Percentiles rank a stretch among this genome's conserved stretches.
Conservation (phyloP, 805 yeast species). For the Suhomyces sp. region DNA sequence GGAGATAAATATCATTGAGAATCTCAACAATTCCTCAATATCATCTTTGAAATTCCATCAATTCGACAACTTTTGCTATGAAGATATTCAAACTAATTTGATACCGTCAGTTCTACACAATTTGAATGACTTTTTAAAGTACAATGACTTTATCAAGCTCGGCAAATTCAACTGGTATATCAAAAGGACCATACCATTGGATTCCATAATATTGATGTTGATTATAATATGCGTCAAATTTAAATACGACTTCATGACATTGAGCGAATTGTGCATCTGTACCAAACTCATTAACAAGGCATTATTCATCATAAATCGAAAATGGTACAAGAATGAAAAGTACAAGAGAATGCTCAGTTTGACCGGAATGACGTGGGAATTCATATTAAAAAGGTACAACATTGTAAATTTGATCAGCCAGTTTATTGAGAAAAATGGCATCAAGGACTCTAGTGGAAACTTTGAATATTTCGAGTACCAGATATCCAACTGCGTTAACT, state of each 20-base stretch:
- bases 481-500: conserved; percentile 35
- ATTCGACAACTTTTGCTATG: conserved; percentile 44
- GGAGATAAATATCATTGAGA: conserved; percentile 38
- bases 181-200: conserved; percentile 58
- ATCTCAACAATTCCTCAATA: conserved; percentile 35
- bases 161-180: conserved; percentile 61
- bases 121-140: conserved; percentile 51
- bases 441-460: background rate
- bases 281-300: conserved; percentile 42
- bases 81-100: conserved; percentile 50
- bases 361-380: conserved; percentile 43
- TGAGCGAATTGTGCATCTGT: conserved; percentile 35
- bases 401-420: conserved; percentile 29
- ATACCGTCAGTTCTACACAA: conserved; percentile 58
- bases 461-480: conserved; percentile 42
- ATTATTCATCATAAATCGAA: conserved; percentile 39
- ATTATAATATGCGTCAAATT: conserved; percentile 54
- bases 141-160: conserved; percentile 50
- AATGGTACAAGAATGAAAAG: conserved; percentile 46
- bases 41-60: conserved; percentile 37
- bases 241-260: conserved; percentile 39
- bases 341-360: conserved; percentile 45
- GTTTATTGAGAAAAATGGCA: conserved; percentile 16
- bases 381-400: conserved; percentile 34
- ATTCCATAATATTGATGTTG: conserved; percentile 51